Conservation (phyloP, 805 yeast species). For the Saturnispora halmiae region DNA sequence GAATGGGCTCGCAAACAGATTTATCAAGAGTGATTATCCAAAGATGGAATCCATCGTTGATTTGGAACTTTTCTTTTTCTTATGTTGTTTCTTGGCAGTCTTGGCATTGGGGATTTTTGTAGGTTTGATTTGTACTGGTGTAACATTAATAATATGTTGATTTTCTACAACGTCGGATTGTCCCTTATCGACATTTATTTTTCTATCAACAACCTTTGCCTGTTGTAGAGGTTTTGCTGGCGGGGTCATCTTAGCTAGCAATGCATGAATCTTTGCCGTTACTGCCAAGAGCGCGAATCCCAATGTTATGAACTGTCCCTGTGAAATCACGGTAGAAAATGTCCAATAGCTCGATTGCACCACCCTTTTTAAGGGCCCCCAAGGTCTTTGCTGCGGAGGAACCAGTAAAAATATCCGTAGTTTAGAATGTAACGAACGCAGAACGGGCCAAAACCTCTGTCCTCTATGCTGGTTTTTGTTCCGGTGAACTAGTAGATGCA, state of each 20-base stretch:
- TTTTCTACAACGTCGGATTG: too few species aligned
- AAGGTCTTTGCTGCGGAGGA: not conserved
- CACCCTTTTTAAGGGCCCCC: too few species aligned
- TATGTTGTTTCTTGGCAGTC: not conserved
- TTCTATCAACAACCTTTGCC: not conserved
- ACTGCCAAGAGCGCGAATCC: conserved; percentile 66
- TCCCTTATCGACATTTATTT: too few species aligned
- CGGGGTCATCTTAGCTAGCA: too few species aligned
- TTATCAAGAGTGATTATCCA: conserved; percentile 33
- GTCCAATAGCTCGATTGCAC: conserved; percentile 37
- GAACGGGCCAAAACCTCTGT: conserved; percentile 58
- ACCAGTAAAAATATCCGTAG: not conserved
- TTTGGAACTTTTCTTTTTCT: conserved; percentile 38
- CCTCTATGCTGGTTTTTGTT: conserved; percentile 69
- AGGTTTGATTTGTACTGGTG: conserved; percentile 1
- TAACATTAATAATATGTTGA: too few species aligned
- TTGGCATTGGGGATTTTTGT: conserved; percentile 10
- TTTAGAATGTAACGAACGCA: not conserved
- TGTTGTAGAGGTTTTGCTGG: too few species aligned
- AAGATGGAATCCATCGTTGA: conserved; percentile 70
- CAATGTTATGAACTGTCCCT: conserved; percentile 68
- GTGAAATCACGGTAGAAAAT: conserved; percentile 57
- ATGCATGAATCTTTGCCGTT: too few species aligned
- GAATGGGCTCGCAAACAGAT: conserved; percentile 50
- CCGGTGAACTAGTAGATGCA: conserved; percentile 60